Conservation (phyloP, 305 asterid species). For the Fraxinus paxiana region DNA sequence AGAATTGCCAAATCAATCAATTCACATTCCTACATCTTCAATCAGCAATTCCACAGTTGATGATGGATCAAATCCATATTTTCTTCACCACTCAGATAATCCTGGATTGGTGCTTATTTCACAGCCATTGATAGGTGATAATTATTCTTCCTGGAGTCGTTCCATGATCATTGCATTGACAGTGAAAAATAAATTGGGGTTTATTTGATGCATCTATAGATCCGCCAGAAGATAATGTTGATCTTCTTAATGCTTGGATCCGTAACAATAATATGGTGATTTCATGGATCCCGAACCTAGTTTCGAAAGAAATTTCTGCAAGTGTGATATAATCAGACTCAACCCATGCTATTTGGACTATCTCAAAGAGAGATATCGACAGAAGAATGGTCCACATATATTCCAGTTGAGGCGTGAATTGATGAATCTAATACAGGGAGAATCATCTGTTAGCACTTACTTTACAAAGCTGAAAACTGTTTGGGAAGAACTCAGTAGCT, state of each 20-base stretch:
- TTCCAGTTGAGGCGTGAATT: background rate
- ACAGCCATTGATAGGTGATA: background rate
- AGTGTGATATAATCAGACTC: background rate
- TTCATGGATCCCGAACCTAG: background rate
- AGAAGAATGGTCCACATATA: background rate
- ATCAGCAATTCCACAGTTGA: too few relatives aligned
- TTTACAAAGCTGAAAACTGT: background rate
- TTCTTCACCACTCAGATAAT: too few relatives aligned
- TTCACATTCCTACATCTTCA: too few relatives aligned
- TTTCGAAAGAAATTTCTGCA: background rate
- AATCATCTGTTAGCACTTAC: background rate
- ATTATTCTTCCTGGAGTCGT: background rate
- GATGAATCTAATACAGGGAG: background rate
- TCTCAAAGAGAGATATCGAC: too few relatives aligned
- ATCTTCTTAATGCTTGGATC: background rate
- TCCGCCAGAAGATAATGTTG: background rate
- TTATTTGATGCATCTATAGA: background rate
- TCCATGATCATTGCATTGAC: background rate
- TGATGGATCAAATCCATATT: too few relatives aligned
- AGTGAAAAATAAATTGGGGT: too few relatives aligned
- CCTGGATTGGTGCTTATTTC: too few relatives aligned
- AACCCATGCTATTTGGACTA: background rate
- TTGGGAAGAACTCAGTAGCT: background rate
- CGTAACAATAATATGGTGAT: background rate
- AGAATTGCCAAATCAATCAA: too few relatives aligned